A percentile compares a stretch with the other conserved stretches of the same genome.
phyloP scores from a whole-genome alignment of 1,139 yeast genomes.

The Spathaspora sp. region DNA sequence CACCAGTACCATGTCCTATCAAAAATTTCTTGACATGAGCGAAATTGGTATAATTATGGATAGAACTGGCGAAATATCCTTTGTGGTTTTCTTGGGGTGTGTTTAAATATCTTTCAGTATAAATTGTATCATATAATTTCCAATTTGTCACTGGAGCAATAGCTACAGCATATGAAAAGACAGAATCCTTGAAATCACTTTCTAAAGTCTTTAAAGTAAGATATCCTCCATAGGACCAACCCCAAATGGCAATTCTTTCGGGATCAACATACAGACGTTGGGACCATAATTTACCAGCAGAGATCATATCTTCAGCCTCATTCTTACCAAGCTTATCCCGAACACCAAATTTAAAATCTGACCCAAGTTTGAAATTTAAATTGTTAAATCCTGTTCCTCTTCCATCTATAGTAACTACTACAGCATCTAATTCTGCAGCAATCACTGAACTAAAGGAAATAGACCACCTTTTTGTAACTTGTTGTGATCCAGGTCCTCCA shows the following conservation, averaged over 20 bases:
- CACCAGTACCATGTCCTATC: slow-evolving; percentile 79
- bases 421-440: slow-evolving; percentile 66
- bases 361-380: slow-evolving; percentile 31
- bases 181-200: slow-evolving; percentile 54
- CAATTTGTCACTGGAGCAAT: slow-evolving; percentile 85
- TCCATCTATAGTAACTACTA: slow-evolving; percentile 80
- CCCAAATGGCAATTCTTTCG: slow-evolving; percentile 68
- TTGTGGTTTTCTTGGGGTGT: slow-evolving; percentile 61
- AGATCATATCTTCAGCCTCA: slow-evolving; percentile 70
- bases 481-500: slow-evolving; percentile 84
- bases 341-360: slow-evolving; percentile 60
- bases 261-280: slow-evolving; percentile 55
- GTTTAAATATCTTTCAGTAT: slow-evolving; percentile 78
- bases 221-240: slow-evolving; percentile 85
- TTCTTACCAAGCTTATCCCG: slow-evolving; percentile 65
- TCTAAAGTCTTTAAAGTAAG: slow-evolving; percentile 74
- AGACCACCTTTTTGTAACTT: slow-evolving; percentile 53
- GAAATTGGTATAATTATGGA: slow-evolving; percentile 49
- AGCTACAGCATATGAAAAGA: slow-evolving; percentile 68
- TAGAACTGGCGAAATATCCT: slow-evolving; percentile 57
- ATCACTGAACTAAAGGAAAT: slow-evolving; percentile 63
- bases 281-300: slow-evolving; percentile 64
- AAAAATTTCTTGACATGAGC: slow-evolving; percentile 57
- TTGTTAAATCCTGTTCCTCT: slow-evolving; percentile 76
- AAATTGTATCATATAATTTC: slow-evolving; percentile 72